Percentiles rank a stretch among this genome's conserved stretches.
Conservation (phyloP, 2,329 filamentous ascomycete species). For the Colletotrichum falcatum region DNA sequence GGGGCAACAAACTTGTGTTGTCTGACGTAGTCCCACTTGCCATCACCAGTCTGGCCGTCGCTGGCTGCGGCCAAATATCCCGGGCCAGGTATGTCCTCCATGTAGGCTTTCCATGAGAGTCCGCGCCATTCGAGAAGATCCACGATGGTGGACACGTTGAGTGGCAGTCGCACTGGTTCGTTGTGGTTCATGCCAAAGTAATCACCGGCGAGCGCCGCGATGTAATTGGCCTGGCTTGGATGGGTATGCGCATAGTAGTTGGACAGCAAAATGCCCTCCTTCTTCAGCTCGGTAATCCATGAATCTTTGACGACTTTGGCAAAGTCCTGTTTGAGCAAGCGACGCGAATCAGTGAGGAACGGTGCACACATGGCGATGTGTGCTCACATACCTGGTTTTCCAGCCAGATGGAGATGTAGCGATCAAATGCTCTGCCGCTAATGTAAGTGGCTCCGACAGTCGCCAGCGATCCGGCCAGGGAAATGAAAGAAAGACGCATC, state of each 20-base stretch:
- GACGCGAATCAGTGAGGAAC: constrained; percentile 34
- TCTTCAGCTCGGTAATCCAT: constrained; percentile 54
- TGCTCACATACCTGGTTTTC: constrained; percentile 54
- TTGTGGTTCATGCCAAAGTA: constrained; percentile 63
- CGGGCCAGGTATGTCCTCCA: constrained; percentile 50
- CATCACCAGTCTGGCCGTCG: constrained; percentile 47
- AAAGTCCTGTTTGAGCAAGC: constrained; percentile 54
- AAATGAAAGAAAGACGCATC: constrained; percentile 19
- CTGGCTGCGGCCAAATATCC: constrained; percentile 59
- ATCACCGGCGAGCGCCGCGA: constrained; percentile 59
- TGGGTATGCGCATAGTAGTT: constrained; percentile 61
- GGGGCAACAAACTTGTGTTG: constrained; percentile 42
- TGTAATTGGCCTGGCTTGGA: constrained; percentile 61
- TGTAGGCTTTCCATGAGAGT: constrained; percentile 51
- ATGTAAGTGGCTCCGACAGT: constrained; percentile 41
- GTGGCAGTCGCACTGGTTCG: constrained; percentile 57
- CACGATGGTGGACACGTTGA: constrained; percentile 53
- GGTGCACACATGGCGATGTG: constrained; percentile 9
- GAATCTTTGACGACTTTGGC: constrained; percentile 54
- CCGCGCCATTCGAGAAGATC: constrained; percentile 50
- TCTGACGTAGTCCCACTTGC: constrained; percentile 46
- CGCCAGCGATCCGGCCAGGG: constrained; percentile 24
- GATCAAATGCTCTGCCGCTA: constrained; percentile 54
- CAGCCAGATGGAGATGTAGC: constrained; percentile 59
- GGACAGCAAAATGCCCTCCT: constrained; percentile 58